phyloP scores from a whole-genome alignment of 805 yeast genomes.

The Wickerhamomyces subpelliculosus region DNA sequence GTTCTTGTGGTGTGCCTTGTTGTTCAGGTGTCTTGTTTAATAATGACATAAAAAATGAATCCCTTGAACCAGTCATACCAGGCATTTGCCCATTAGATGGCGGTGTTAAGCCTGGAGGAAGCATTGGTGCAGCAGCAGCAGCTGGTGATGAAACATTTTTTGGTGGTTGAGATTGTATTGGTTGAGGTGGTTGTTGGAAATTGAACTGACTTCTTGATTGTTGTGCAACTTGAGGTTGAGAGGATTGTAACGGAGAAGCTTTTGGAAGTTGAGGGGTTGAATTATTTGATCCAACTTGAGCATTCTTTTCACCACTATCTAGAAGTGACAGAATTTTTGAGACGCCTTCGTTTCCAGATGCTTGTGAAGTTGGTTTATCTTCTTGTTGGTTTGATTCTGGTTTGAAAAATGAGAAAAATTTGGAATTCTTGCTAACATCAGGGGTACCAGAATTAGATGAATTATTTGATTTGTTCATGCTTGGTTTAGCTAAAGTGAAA shows the following conservation, averaged over 20 bases:
- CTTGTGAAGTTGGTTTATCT: not conserved
- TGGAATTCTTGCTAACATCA: slow-evolving; percentile 19
- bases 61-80: slow-evolving; percentile 13
- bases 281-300: slow-evolving; percentile 1
- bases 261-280: not conserved
- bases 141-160: not conserved
- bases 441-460: slow-evolving; percentile 1
- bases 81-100: slow-evolving; percentile 1
- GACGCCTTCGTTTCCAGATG: slow-evolving; percentile 10
- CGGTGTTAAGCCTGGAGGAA: slow-evolving; percentile 1
- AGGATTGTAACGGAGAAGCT: too few relatives aligned
- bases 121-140: slow-evolving; percentile 1
- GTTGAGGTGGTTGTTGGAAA: too few relatives aligned
- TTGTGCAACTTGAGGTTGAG: not conserved
- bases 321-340: slow-evolving; percentile 21
- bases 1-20: not conserved
- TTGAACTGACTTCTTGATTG: slow-evolving; percentile 3
- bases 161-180: too few relatives aligned
- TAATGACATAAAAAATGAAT: slow-evolving; percentile 20
- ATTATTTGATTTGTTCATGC: slow-evolving; percentile 2
- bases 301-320: slow-evolving; percentile 14
- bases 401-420: slow-evolving; percentile 21
- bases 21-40: slow-evolving; percentile 12
- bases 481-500: slow-evolving; percentile 13
- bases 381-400: slow-evolving; percentile 10